phyloP scores from a whole-genome alignment of 2,329 filamentous ascomycete species.

The Cordyceps javanica region DNA sequence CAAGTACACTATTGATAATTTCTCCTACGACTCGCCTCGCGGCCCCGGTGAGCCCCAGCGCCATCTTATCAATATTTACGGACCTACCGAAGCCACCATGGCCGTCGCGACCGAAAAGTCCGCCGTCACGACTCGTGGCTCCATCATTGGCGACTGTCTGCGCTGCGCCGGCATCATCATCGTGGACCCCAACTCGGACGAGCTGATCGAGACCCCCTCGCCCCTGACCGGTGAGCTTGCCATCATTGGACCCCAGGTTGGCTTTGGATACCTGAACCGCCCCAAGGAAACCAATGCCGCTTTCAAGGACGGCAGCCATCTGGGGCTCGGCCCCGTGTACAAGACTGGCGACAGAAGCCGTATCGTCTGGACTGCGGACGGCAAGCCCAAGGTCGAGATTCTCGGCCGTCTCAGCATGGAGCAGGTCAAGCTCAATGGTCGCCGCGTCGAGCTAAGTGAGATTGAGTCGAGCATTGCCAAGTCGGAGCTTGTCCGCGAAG shows the following conservation, averaged over 20 bases:
- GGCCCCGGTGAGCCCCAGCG: slow-evolving; percentile 4
- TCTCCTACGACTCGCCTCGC: slow-evolving; percentile 35
- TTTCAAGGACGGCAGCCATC: slow-evolving; percentile 5
- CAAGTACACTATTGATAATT: slow-evolving; percentile 11
- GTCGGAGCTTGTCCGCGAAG: slow-evolving; percentile 18
- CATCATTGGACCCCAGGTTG: slow-evolving; percentile 19
- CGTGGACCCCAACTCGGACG: slow-evolving; percentile 8
- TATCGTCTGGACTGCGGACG: slow-evolving; percentile 6
- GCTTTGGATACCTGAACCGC: slow-evolving; percentile 14
- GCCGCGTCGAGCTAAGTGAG: slow-evolving; percentile 11
- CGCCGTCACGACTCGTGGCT: slow-evolving; percentile 2
- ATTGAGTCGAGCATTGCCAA: slow-evolving; percentile 9
- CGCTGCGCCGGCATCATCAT: slow-evolving; percentile 10
- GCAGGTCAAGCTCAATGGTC: slow-evolving; percentile 13
- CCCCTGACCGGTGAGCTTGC: slow-evolving; percentile 17
- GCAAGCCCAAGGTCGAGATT: slow-evolving; percentile 12
- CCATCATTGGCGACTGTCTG: slow-evolving; percentile 11
- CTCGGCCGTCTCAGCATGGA: slow-evolving; percentile 11
- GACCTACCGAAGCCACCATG: slow-evolving; percentile 13
- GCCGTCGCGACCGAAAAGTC: slow-evolving; percentile 9
- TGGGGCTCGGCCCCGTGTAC: slow-evolving; percentile 33
- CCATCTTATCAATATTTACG: slow-evolving; percentile 12
- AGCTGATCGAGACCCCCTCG: slow-evolving; percentile 1
- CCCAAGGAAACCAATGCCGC: slow-evolving; percentile 11
- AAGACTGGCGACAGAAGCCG: slow-evolving; percentile 9